Percentiles rank a stretch among this genome's conserved stretches.
Evolutionary conservation across 2,329 filamentous ascomycete genomes (phyloP).

Genomic region (Stachybotrys elegans): DNA sequence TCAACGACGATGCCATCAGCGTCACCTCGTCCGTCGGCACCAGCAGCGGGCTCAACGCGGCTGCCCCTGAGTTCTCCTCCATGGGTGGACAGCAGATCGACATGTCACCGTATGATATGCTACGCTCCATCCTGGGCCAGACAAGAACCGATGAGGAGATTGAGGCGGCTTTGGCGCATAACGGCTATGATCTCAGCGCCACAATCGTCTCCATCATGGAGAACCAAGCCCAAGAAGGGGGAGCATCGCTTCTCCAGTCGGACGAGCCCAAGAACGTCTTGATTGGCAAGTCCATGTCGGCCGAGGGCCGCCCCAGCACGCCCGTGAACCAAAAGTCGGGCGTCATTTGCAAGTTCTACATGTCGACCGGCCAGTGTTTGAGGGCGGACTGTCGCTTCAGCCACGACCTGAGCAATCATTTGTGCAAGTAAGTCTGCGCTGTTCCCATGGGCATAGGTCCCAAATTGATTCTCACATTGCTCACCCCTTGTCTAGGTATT

Average conservation of each 20-base stretch:
- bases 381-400: conserved; percentile 95
- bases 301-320: conserved; percentile 69
- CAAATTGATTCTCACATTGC: too few relatives aligned
- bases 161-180: conserved; percentile 79
- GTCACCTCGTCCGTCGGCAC: conserved; percentile 69
- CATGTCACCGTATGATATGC: conserved; percentile 97
- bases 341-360: conserved; percentile 94
- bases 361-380: conserved; percentile 92
- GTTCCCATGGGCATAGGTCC: too few relatives aligned
- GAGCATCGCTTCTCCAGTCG: conserved; percentile 25
- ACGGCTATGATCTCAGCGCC: conserved; percentile 89
- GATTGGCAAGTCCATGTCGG: conserved; percentile 84
- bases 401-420: conserved; percentile 89
- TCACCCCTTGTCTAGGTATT: conserved; percentile 60
- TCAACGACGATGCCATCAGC: conserved; percentile 80
- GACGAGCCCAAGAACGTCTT: conserved; percentile 63
- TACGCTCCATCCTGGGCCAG: conserved; percentile 88
- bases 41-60: conserved; percentile 68
- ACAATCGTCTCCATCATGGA: conserved; percentile 90
- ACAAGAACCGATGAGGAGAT: conserved; percentile 91
- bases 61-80: conserved; percentile 71
- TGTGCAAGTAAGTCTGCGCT: conserved; percentile 95
- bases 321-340: conserved; percentile 75
- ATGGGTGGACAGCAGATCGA: conserved; percentile 64
- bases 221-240: conserved; percentile 43